Evolutionary conservation across 129 eudicot species (phyloP), one percentile per base, ranked within the genome.

Genomic region (Silybum marianum): DNA sequence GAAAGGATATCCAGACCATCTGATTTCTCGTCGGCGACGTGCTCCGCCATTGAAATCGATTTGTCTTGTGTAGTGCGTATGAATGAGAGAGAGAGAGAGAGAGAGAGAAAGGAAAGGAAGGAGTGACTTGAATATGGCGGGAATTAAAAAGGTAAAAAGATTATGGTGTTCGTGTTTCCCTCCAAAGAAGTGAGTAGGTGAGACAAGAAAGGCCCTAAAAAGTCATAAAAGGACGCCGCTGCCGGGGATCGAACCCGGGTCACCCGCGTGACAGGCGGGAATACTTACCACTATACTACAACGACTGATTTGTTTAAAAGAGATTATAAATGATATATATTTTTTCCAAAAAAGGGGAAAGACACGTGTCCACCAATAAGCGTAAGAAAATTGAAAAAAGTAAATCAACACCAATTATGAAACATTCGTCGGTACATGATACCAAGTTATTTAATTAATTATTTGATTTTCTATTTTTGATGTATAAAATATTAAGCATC

Each of bases 211-310:
- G 8, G 9, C 1, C 2, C 9, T 40, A 10, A 44, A 44, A 11
- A n/a, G n/a, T n/a, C n/a, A 40, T 0, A 40, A 9, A 1, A 44
- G 4, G 3, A 16, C 89, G 91, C 89, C 87, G 91, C 77, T 88
- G 89, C 91, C 89, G 91, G 91, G 89, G 91, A 88, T 88, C 91
- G 86, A 86, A 89, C 88, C 86, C 88, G 88, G 88, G 88, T 90
- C 91, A 81, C 91, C 91, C 93, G 89, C 89, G 93, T 90, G 93
- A 90, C 89, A 90, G 93, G 93, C 93, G 91, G 91, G 90, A 87
- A 89, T 87, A 89, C 93, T 89, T 48, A 89, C 90, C 90, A 89
- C 90, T 89, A 89, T 89, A 89, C 92, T 89, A 89, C 92, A 89
- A 89, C 92, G 92, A 89, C 92, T 2, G 0, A 60, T 60, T 60